Conservation (phyloP, 139 green algal species). For the Coelastrella sp. region DNA sequence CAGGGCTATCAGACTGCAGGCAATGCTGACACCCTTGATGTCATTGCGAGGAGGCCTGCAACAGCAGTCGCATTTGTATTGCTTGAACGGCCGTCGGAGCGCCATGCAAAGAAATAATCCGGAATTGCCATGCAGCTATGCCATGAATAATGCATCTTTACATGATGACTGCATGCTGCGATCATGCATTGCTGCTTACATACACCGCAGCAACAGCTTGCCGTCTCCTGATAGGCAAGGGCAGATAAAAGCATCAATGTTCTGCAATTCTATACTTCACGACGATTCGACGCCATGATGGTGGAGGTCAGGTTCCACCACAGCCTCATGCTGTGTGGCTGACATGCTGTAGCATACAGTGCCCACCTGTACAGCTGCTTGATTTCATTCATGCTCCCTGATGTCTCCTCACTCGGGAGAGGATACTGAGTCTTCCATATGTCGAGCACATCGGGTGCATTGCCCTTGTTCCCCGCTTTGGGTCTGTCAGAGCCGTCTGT, state of each 20-base stretch:
- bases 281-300: too few species aligned
- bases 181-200: background rate
- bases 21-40: slow-evolving; percentile 45
- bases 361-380: slow-evolving; percentile 41
- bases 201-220: background rate
- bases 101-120: too few species aligned
- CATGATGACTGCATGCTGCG: background rate
- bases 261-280: too few species aligned
- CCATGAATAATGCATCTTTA: background rate
- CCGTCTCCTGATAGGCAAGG: background rate
- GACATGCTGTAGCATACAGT: background rate
- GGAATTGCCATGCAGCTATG: too few species aligned
- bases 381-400: background rate
- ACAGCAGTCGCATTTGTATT: background rate
- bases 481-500: too few species aligned
- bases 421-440: slow-evolving; percentile 45
- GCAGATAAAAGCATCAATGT: background rate
- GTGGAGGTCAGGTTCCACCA: too few species aligned
- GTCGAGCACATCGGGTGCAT: background rate
- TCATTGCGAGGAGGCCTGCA: slow-evolving; percentile 55
- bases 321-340: too few species aligned
- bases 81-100: too few species aligned
- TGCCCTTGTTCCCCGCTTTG: too few species aligned
- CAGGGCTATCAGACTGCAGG: slow-evolving; percentile 44
- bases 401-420: slow-evolving; percentile 34